Evolutionary conservation across 192 early-diverging fungal species (phyloP).

Genomic region (Phycomyces blakesleeanus): DNA sequence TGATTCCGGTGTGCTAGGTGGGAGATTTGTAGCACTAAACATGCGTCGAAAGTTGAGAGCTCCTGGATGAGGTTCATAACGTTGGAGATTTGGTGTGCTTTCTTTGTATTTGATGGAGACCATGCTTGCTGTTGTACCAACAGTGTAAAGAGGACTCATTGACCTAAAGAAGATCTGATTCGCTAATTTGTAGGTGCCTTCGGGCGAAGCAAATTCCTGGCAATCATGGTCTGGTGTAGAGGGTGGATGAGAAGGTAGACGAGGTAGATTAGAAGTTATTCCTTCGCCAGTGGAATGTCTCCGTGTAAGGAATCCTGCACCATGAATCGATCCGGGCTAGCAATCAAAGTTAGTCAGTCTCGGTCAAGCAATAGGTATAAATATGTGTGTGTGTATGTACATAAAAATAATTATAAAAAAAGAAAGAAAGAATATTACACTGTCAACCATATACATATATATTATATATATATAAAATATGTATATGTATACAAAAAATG

Average conservation of each 20-base stretch:
- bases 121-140: constrained; percentile 46
- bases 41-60: constrained; percentile 25
- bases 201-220: constrained; percentile 46
- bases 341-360: neutral
- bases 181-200: constrained; percentile 45
- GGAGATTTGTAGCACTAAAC: constrained; percentile 1
- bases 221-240: constrained; percentile 41
- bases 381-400: no score
- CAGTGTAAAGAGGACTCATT: constrained; percentile 40
- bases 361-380: no score
- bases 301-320: constrained; percentile 16
- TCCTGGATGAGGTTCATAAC: constrained; percentile 29
- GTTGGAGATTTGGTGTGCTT: constrained; percentile 22
- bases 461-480: neutral
- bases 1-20: neutral
- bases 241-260: constrained; percentile 24
- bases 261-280: neutral
- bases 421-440: constrained; percentile 4
- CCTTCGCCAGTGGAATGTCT: constrained; percentile 18
- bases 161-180: constrained; percentile 48
- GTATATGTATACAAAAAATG: neutral
- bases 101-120: constrained; percentile 61
- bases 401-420: neutral
- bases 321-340: constrained; percentile 10
- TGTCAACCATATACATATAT: constrained; percentile 9